phyloP scores from a whole-genome alignment of 2,329 filamentous ascomycete genomes.

The Epichloe brachyelytri region DNA sequence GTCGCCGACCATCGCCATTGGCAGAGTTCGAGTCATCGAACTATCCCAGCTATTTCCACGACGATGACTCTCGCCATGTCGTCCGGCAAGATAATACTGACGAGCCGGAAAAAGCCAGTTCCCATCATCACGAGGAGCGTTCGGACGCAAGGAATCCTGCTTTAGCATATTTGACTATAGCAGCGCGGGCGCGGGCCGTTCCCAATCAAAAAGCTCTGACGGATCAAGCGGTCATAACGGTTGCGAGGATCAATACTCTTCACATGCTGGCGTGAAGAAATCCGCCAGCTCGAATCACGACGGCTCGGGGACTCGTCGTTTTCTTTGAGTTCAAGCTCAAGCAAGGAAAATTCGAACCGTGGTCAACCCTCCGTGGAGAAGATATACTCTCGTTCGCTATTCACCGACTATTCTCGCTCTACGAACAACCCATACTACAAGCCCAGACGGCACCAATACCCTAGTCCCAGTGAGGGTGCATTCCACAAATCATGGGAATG shows the following conservation, averaged over 20 bases:
- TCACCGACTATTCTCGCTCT: conserved; percentile 15
- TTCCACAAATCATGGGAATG: conserved; percentile 2
- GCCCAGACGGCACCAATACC: conserved; percentile 12
- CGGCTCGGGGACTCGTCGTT: background rate
- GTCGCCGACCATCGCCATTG: conserved; percentile 1
- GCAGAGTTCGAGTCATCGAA: background rate
- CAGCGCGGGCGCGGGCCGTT: background rate
- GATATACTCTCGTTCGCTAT: conserved; percentile 2
- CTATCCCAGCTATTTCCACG: background rate
- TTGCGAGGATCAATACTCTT: background rate
- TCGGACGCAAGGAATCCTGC: background rate
- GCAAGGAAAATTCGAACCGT: background rate
- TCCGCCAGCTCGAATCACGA: background rate
- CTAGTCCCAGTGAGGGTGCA: conserved; percentile 3
- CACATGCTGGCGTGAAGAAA: background rate
- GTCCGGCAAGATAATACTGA: background rate
- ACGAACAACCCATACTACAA: conserved; percentile 23
- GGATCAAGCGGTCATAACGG: background rate
- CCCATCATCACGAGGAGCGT: conserved; percentile 1
- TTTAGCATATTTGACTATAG: conserved; percentile 2
- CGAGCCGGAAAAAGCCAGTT: background rate
- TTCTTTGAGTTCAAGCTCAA: background rate
- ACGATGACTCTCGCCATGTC: background rate
- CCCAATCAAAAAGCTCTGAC: background rate
- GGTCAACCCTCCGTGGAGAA: background rate